phyloP scores from a whole-genome alignment of 2,329 filamentous ascomycete species.

The Aspergillus brunneoviolaceus region DNA sequence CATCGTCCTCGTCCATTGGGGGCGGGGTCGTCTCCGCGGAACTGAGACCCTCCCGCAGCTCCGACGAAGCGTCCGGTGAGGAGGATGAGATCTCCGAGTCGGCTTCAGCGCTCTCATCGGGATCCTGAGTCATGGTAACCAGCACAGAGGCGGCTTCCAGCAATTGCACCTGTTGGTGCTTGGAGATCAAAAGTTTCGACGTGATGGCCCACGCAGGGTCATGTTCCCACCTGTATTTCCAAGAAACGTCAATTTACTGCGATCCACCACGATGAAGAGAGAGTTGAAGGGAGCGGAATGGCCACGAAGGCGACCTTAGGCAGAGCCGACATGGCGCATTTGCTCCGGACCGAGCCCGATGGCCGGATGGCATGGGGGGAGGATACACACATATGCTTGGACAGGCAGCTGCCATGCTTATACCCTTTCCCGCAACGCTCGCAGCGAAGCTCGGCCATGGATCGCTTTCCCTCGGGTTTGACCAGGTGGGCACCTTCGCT shows the following conservation, averaged over 20 bases:
- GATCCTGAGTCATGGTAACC: conserved; percentile 76
- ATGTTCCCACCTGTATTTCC: conserved; percentile 84
- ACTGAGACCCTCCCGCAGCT: conserved; percentile 69
- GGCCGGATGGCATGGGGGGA: conserved; percentile 54
- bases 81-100: conserved; percentile 78
- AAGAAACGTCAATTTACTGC: conserved; percentile 44
- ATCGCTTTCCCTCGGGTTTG: conserved; percentile 77
- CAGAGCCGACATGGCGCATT: conserved; percentile 41
- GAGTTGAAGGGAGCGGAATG: conserved; percentile 31
- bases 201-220: conserved; percentile 97
- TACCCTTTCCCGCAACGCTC: conserved; percentile 99
- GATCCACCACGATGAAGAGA: conserved; percentile 26
- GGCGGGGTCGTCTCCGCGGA: conserved; percentile 92
- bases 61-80: conserved; percentile 81
- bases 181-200: conserved; percentile 96
- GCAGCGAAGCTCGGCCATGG: conserved; percentile 84
- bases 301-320: conserved; percentile 41
- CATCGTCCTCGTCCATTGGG: conserved; percentile 63
- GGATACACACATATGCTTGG: conserved; percentile 96
- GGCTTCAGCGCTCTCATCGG: conserved; percentile 64
- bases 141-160: conserved; percentile 96
- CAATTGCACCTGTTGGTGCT: conserved; percentile 98
- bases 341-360: conserved; percentile 44
- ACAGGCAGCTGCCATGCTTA: conserved; percentile 99
- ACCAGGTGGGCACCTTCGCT: conserved; percentile 83